Evolutionary conservation across 306 rosid species (phyloP), one percentile per base, ranked within the genome.

Genomic region (Amphicarpaea edgeworthii): DNA sequence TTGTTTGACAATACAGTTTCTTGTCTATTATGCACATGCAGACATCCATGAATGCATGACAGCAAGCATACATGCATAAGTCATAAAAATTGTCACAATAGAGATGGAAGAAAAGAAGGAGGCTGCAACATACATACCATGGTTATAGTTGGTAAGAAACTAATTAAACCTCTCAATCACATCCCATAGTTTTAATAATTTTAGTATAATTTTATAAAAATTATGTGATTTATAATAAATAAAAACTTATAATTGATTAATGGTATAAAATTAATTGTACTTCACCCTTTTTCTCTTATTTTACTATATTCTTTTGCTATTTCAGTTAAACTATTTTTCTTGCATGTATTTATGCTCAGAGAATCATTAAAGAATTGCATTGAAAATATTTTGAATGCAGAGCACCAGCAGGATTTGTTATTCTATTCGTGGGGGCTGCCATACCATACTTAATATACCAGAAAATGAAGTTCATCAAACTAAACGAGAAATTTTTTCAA

Each of bases 401-500:
- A 41, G 12, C 34, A 0, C 12, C 4, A 0, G 68, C 43, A 0
- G 50, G 57, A 30, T 3, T 85, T 21, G 0, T 45, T 2, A 12
- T 63, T 0, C 41, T 77, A 3, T 1, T 84, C 0, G 67, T 40
- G 11, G 38, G 72, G 0, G 6, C 3, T 30, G 32, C 63, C 3
- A 62, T 61, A 43, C 0, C 69, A 9, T 63, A n/a, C 55, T 74
- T 78, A 9, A 72, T 62, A 1, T 69, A 68, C 42, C 62, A 19
- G 12, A 38, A 8, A 38, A 38, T 0, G 42, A 38, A 38, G 2
- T 11, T 77, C 30, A 21, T 68, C n/a, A 73, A 63, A 42, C 63
- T 46, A 0, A 85, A 57, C 12, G 73, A 78, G 51, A 77, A 57
- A 0, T 85, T 68, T 53, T 85, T 79, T 14, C 7, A 8, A 28